A percentile compares a stretch with the other conserved stretches of the same genome.
These are phyloP conservation scores for Biscogniauxia mediterranea DNA, from an alignment of 2,329 filamentous ascomycete genomes.

Conservation along the genomic window DNA sequence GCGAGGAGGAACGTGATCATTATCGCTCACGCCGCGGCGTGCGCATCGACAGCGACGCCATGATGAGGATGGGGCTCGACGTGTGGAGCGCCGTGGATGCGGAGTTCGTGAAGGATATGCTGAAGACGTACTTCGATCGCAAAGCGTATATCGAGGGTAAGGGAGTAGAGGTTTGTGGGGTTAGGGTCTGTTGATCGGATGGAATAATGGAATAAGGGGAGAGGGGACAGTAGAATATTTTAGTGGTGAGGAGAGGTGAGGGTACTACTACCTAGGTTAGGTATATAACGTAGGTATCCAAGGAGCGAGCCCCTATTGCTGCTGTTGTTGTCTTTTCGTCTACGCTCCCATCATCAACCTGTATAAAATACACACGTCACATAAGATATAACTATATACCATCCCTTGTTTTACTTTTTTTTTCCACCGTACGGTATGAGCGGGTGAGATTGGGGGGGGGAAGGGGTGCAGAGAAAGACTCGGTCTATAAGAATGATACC, in stretches of 20 bases:
- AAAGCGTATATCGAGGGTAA: slow-evolving; percentile 63
- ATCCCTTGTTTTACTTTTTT: no score
- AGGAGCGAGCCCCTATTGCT: neutral
- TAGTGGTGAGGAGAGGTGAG: neutral
- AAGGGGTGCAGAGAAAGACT: no score
- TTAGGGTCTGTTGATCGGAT: slow-evolving; percentile 59
- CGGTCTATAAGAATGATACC: no score
- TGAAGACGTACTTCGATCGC: slow-evolving; percentile 64
- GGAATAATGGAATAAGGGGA: neutral
- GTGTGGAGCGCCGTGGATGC: slow-evolving; percentile 71
- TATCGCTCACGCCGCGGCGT: slow-evolving; percentile 38
- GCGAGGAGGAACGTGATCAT: slow-evolving; percentile 36
- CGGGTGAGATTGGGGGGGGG: no score
- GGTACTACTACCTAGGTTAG: no score
- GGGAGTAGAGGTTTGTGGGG: slow-evolving; percentile 71
- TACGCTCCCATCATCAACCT: no score
- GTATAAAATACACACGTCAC: no score
- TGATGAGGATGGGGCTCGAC: slow-evolving; percentile 73
- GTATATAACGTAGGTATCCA: neutral
- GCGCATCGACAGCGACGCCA: slow-evolving; percentile 60
- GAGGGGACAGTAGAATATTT: neutral
- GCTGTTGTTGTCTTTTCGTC: no score
- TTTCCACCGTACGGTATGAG: no score
- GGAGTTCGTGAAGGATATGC: slow-evolving; percentile 64
- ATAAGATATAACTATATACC: no score